Evolutionary conservation across 805 yeast genomes (phyloP).

Genomic region (Wickerhamiella australiensis): DNA sequence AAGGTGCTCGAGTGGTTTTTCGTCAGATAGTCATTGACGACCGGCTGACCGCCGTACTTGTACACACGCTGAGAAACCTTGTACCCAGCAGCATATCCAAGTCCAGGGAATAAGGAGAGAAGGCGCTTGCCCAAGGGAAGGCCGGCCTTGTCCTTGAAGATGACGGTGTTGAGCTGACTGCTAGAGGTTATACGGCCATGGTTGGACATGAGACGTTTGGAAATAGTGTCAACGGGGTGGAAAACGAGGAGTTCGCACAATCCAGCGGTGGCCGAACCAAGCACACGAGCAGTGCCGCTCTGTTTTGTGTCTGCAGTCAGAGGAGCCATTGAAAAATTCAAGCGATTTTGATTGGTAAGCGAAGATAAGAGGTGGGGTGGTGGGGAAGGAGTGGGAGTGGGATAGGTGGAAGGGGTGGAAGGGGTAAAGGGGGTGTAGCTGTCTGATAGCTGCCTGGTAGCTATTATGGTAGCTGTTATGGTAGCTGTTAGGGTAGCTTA

Average conservation of each 20-base stretch:
- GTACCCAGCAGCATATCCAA: constrained; percentile 96
- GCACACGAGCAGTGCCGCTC: constrained; percentile 76
- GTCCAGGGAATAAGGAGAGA: constrained; percentile 87
- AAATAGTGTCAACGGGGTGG: constrained; percentile 95
- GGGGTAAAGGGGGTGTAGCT: no score
- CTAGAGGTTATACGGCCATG: constrained; percentile 55
- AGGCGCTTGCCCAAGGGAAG: constrained; percentile 60
- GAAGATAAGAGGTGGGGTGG: no score
- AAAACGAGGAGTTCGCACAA: constrained; percentile 91
- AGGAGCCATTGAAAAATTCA: constrained; percentile 18
- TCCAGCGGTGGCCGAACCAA: constrained; percentile 98
- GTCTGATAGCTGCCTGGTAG: no score
- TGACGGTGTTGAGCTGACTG: constrained; percentile 66
- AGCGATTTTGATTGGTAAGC: neutral
- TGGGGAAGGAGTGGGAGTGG: no score
- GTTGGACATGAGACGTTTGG: constrained; percentile 91
- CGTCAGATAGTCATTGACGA: constrained; percentile 84
- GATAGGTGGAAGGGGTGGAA: no score
- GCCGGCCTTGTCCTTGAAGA: constrained; percentile 70
- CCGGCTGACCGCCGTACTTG: constrained; percentile 99
- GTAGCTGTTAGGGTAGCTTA: no score
- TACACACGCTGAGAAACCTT: constrained; percentile 93
- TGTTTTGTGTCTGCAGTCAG: constrained; percentile 51
- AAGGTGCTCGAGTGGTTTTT: constrained; percentile 57
- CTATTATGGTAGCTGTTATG: no score